Evolutionary conservation across 1,139 yeast species (phyloP), one percentile per base, ranked within the genome.

Genomic region (Geotrichum europaeum): DNA sequence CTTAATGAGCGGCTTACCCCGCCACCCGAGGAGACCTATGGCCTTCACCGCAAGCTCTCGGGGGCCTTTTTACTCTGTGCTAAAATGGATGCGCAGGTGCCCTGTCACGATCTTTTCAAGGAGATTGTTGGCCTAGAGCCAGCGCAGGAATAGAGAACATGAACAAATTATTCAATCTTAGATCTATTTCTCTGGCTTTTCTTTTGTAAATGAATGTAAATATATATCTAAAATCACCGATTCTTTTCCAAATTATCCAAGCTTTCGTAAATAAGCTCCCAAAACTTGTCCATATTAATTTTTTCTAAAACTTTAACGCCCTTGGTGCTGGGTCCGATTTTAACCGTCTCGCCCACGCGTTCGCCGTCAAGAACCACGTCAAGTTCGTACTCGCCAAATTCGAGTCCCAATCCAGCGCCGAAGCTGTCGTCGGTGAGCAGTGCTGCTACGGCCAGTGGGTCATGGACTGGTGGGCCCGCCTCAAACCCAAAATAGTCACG

Each of bases 11-110:
- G 99, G 67, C 79, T 94, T 64, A 84, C 97, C 4, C 98, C 99
- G 4, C 99, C 99, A 4, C 99, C 99, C 2, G 98, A 94, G 72
- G 99, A 94, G 73, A 94, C 99, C 0, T 94, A 94, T 73, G 89
- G 96, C 9, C 79, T 95, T 68, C 99, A 94, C 73, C 81, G 99
- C 69, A 94, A 95, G 70, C 84, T 94, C 71, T 88, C 96, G 72
- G 99, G 99, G 12, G 96, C 95, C 1, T 95, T 89, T 70, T 78
- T 94, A 66, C 79, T 94, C 61, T 94, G 99, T 76, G 89, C 98
- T 4, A 83, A 91, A 69, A 79, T 94, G 74, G 79, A 84, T 53
- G 97, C 98, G 2, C 79, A 81, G 25, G 95, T 94, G 45, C 96
- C 94, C 12, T 87, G 97, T 71, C 85, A 86, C 64, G 79, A 85